Base-by-base conservation (phyloP, 1,139 yeast genomes). In the Nadsonia starkeyi-henricii region DNA sequence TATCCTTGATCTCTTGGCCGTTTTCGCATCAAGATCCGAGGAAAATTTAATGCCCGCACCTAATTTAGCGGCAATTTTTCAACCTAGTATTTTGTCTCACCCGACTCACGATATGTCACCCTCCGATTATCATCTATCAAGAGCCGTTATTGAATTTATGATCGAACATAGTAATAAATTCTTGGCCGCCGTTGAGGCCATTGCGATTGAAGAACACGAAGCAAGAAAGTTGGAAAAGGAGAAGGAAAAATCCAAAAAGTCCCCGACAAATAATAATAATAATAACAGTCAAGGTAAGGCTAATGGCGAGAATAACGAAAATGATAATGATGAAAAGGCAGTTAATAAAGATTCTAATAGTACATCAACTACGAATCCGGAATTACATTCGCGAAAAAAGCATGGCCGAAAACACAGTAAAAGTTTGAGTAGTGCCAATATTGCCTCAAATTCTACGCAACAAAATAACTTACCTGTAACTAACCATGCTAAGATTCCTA, bases 51-150 rank as follows among this genome's bases (percentile, higher is more conserved):
- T 91, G 99, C 81, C 96, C 1, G 85, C 95, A 2, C 77, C 91
- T 57, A 91, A 93, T 61, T 70, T 91, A 55, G 95, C 97, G 0
- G 96, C 97, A 1, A 85, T 91, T 52, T 91, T 93, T 68, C 98
- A 91, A 66, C 98, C 98, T 2, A 84, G 95, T 20, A 79, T 93
- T 18, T 70, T 93, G 46, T 84, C 95, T 2, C 97, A 91, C 62
- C 96, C 96, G 5, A 76, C 74, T 57, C 97, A 91, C 63, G 96
- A 88, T 62, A 77, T 89, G 79, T 78, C 82, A 47, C 96, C 97
- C 1, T 83, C 79, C 39, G 96, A 91, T 63, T 89, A 89, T 65
- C 93, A 85, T 20, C 69, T 88, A 37, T 85, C 95, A 2, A 86
- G 91, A 57, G 74, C 81, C 12, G 96, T 86, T 28, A 83, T 91